Base-by-base conservation (phyloP, 169 alveolate genomes). In the Eimeria falciformis region DNA sequence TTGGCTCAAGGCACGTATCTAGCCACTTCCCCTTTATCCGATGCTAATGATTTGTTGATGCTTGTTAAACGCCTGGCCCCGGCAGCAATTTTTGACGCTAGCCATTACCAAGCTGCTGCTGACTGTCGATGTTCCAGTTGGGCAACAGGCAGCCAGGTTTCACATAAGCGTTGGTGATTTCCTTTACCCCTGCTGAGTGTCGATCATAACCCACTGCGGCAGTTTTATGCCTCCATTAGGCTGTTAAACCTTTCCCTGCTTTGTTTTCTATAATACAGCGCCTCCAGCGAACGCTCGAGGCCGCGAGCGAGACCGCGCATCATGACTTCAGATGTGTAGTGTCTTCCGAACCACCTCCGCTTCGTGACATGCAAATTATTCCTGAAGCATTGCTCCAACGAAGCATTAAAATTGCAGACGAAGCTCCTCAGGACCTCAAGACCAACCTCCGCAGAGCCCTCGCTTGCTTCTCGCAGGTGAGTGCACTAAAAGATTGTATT, bases 281-380 rank as follows among this genome's bases (percentile, higher is more conserved):
- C 83, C 83, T 89, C 25, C 93, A 89, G 55, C 77, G 93, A 12
- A 89, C 89, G 11, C 58, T 89, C 9, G 93, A 89, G 84, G 79
- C 25, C 45, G 93, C 62, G 29, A 66, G 83, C 75, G 82, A 47
- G 33, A 77, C 55, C 14, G 93, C 88, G 27, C 97, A 97, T 85
- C 97, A 96, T 27, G 96, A 96, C 92, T 98, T 98, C 96, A 96
- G 99, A 88, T 97, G 99, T 93, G 96, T 97, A 93, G 96, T 98
- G 87, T 96, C 99, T 12, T 97, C 99, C 27, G 99, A 98, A 93
- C 99, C 99, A 45, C 99, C 99, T 5, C 97, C 98, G 18, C 95
- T 96, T 7, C 99, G 99, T 18, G 96, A 96, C 29, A 94, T 95
- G 97, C 96, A 97, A 90, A 96, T 97, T 69, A 97, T 97, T 88